phyloP scores from a whole-genome alignment of 306 rosid species.

The Medicago lupulina region DNA sequence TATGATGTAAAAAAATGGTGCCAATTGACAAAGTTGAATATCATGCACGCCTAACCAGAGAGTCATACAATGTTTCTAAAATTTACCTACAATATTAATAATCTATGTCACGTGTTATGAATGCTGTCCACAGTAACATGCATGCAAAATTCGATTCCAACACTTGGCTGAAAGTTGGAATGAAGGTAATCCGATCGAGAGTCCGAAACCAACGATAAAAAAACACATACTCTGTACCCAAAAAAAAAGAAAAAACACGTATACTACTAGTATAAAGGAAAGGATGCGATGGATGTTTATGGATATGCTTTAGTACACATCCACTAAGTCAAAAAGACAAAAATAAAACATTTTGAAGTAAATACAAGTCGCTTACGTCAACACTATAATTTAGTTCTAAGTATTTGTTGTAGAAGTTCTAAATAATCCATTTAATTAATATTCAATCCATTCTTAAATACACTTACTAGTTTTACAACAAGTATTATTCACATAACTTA shows the following conservation, averaged over 20 bases:
- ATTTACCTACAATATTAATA: too few relatives aligned
- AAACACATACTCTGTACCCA: neutral
- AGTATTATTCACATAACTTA: too few relatives aligned
- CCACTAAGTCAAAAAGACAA: neutral
- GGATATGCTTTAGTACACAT: neutral
- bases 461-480: too few relatives aligned
- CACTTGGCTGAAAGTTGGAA: constrained; percentile 14
- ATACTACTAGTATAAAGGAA: too few relatives aligned
- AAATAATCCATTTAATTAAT: too few relatives aligned
- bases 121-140: neutral
- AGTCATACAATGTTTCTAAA: neutral
- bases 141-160: constrained; percentile 15
- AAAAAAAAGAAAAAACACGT: neutral
- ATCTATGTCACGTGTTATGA: neutral
- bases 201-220: neutral
- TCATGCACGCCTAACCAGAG: neutral
- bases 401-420: too few relatives aligned
- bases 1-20: neutral
- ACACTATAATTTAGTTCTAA: neutral
- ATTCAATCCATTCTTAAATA: too few relatives aligned
- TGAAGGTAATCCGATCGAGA: neutral
- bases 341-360: neutral
- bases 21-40: neutral
- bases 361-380: neutral
- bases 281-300: neutral